These are phyloP conservation scores for Myotisia sp. DNA, from an alignment of 2,329 filamentous ascomycete species.

Conservation along the genomic window DNA sequence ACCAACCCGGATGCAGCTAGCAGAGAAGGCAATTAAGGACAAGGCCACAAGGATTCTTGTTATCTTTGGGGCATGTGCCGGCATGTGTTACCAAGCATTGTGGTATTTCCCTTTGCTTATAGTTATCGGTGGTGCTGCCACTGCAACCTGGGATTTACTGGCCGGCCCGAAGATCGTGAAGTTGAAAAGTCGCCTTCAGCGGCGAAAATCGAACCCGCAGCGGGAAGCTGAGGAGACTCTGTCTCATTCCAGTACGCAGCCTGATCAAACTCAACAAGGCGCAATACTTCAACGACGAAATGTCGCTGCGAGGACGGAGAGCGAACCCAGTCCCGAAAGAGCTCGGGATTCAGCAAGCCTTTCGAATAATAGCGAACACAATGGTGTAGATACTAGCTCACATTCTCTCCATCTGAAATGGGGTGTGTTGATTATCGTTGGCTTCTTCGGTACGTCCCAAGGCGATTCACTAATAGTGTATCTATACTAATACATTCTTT, in stretches of 20 bases:
- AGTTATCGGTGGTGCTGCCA: slow-evolving; percentile 38
- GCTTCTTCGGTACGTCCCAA: slow-evolving; percentile 35
- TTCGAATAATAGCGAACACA: not conserved
- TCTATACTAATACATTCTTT: not conserved
- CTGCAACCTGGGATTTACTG: slow-evolving; percentile 43
- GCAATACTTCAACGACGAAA: slow-evolving; percentile 8
- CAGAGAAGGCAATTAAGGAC: slow-evolving; percentile 54
- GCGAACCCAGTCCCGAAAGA: not conserved
- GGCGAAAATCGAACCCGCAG: slow-evolving; percentile 9
- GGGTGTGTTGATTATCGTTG: slow-evolving; percentile 19
- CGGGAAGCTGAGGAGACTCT: slow-evolving; percentile 10
- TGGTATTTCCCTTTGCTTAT: slow-evolving; percentile 64
- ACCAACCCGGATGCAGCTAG: slow-evolving; percentile 34
- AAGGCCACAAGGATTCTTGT: slow-evolving; percentile 48
- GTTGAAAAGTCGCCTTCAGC: slow-evolving; percentile 15
- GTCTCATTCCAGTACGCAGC: slow-evolving; percentile 2
- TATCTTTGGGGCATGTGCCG: slow-evolving; percentile 48
- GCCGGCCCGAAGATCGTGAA: slow-evolving; percentile 34
- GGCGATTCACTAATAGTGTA: not conserved
- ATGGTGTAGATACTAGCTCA: slow-evolving; percentile 8
- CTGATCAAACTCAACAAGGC: slow-evolving; percentile 6
- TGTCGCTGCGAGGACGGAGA: slow-evolving; percentile 9
- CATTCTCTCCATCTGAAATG: slow-evolving; percentile 11
- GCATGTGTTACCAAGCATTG: slow-evolving; percentile 54
- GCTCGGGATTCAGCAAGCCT: slow-evolving; percentile 1